Conservation (phyloP, 2,329 filamentous ascomycete genomes). For the Grosmannia huntii region DNA sequence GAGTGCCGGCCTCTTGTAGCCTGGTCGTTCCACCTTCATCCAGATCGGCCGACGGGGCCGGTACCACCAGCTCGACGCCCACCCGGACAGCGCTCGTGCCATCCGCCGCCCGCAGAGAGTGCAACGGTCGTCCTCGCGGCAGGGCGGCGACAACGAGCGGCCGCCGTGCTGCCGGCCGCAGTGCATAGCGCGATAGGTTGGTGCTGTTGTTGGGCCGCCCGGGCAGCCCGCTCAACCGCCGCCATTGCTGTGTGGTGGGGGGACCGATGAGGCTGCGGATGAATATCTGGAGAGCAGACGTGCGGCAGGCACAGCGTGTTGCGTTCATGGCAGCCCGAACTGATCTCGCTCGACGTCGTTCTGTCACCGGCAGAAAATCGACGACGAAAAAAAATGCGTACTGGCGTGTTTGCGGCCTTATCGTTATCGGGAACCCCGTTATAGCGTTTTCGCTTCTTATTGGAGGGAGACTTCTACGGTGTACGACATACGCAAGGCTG, state of each 20-base stretch:
- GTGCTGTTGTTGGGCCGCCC: not conserved
- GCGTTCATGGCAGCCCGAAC: not conserved
- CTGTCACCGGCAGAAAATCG: not conserved
- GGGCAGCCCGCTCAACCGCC: not conserved
- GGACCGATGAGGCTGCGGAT: slow-evolving; percentile 8
- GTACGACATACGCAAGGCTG: no score
- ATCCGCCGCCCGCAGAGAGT: not conserved
- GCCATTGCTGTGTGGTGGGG: not conserved
- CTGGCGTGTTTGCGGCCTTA: no score
- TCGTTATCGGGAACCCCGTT: no score
- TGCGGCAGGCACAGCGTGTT: slow-evolving; percentile 8
- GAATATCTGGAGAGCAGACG: slow-evolving; percentile 9
- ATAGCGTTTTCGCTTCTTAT: no score
- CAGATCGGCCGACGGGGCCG: not conserved
- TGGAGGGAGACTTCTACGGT: no score
- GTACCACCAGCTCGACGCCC: not conserved
- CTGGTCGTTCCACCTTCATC: no score
- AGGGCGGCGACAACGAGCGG: not conserved
- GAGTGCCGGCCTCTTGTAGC: not conserved
- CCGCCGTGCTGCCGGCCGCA: not conserved
- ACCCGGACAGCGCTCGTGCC: not conserved
- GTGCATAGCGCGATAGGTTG: not conserved
- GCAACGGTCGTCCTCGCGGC: not conserved
- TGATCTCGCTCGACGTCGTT: no score
- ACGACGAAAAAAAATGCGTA: no score